A percentile compares a stretch with the other conserved stretches of the same genome.
phyloP scores from a whole-genome alignment of 176 grass and related monocot genomes.

The Luzula sylvatica region DNA sequence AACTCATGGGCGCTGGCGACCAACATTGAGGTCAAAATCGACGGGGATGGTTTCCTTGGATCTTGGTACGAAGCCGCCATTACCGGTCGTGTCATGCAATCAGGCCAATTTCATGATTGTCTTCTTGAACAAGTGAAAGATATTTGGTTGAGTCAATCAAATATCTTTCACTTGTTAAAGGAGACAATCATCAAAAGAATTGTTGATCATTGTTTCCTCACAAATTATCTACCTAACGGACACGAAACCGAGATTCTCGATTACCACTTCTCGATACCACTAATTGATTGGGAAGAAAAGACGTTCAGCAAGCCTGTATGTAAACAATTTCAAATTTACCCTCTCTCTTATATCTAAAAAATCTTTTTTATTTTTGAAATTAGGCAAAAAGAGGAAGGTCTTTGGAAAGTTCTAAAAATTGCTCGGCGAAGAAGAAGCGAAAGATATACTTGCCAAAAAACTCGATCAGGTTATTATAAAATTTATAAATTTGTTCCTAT shows the following conservation, averaged over 20 bases:
- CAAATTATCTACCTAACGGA: not conserved
- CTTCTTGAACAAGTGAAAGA: no score
- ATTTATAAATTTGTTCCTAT: no score
- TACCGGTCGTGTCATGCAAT: not conserved
- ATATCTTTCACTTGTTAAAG: not conserved
- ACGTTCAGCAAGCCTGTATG: not conserved
- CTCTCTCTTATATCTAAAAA: not conserved
- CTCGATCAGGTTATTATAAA: no score
- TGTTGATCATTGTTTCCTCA: not conserved
- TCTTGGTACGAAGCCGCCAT: slow-evolving; percentile 10
- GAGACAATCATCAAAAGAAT: not conserved
- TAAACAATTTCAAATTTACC: not conserved
- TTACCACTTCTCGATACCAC: not conserved
- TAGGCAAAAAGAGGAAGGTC: no score
- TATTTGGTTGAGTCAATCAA: not conserved
- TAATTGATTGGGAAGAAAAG: not conserved
- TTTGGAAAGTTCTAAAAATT: no score
- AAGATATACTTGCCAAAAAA: no score
- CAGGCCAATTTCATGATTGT: not conserved
- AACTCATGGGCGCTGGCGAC: not conserved
- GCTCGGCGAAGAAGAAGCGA: no score
- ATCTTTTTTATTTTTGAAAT: no score
- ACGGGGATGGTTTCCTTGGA: not conserved
- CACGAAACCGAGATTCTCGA: slow-evolving; percentile 17
- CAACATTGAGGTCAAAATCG: slow-evolving; percentile 1